phyloP scores from a whole-genome alignment of 1,284 basidiomycete species.

The Anthracocystis panici-leucophaei region DNA sequence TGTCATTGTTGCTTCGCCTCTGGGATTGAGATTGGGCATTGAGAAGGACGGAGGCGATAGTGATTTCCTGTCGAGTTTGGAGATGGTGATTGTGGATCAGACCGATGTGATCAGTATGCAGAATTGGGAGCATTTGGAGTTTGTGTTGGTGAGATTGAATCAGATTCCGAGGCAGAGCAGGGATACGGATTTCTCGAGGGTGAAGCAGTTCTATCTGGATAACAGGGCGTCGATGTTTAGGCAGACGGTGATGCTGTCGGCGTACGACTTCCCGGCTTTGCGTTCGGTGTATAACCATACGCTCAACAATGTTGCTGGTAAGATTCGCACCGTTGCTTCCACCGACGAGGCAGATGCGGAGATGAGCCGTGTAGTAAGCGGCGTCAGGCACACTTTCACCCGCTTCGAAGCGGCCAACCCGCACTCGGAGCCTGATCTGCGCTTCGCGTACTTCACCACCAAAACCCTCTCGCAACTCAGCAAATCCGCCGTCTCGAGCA shows the following conservation, averaged over 20 bases:
- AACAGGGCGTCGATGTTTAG: slow-evolving; percentile 82
- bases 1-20: slow-evolving; percentile 89
- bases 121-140: slow-evolving; percentile 98
- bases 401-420: slow-evolving; percentile 80
- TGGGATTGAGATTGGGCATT: slow-evolving; percentile 89
- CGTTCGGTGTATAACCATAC: slow-evolving; percentile 80
- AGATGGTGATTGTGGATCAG: slow-evolving; percentile 92
- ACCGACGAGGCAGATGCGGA: slow-evolving; percentile 22
- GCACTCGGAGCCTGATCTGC: slow-evolving; percentile 84
- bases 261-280: slow-evolving; percentile 89
- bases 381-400: slow-evolving; percentile 75
- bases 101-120: slow-evolving; percentile 95
- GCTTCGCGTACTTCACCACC: slow-evolving; percentile 86
- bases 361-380: slow-evolving; percentile 43
- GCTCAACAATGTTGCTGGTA: slow-evolving; percentile 87
- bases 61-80: slow-evolving; percentile 93
- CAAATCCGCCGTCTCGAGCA: slow-evolving; percentile 90
- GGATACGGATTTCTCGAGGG: slow-evolving; percentile 93
- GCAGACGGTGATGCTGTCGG: slow-evolving; percentile 88
- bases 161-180: slow-evolving; percentile 90
- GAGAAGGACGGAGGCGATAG: slow-evolving; percentile 84
- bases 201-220: slow-evolving; percentile 98
- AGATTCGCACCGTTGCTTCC: slow-evolving; percentile 71
- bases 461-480: slow-evolving; percentile 84
- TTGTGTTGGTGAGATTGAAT: slow-evolving; percentile 85